Percentiles rank a stretch among this genome's conserved stretches.
Conservation (phyloP, 805 yeast species). For the Metschnikowia henanensis region DNA sequence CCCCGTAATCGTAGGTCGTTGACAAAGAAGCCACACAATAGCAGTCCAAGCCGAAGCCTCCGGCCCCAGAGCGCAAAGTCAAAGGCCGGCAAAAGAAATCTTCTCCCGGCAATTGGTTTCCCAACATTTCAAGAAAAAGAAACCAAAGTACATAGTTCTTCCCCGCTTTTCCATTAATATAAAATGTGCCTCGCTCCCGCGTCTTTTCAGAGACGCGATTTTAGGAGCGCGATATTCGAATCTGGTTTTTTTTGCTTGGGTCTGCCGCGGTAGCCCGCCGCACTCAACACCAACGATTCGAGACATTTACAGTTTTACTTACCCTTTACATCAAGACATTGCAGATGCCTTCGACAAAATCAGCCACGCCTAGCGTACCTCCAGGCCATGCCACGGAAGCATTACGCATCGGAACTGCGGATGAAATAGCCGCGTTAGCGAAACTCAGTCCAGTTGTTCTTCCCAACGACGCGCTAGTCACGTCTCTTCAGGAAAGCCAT, state of each 20-base stretch:
- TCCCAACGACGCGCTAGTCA: constrained; percentile 18
- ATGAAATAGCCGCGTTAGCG: constrained; percentile 16
- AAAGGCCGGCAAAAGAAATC: too few relatives aligned
- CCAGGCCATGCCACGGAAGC: constrained; percentile 17
- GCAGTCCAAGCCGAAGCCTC: too few relatives aligned
- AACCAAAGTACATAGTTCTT: neutral
- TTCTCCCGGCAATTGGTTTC: too few relatives aligned
- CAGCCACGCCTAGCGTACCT: constrained; percentile 15
- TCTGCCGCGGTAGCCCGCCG: neutral
- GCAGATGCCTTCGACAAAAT: constrained; percentile 10
- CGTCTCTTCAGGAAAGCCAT: constrained; percentile 12
- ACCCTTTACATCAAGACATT: too few relatives aligned
- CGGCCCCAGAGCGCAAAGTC: too few relatives aligned
- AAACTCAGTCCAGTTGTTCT: constrained; percentile 16
- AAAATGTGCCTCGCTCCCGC: neutral
- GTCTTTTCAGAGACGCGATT: neutral
- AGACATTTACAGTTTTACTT: neutral
- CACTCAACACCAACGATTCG: neutral
- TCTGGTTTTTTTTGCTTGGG: neutral
- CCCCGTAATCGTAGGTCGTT: too few relatives aligned
- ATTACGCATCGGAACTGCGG: constrained; percentile 15
- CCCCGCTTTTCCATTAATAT: neutral
- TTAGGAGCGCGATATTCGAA: neutral
- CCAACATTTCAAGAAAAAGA: too few relatives aligned
- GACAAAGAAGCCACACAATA: too few relatives aligned